Evolutionary conservation across 768 basidiomycete species (phyloP), one percentile per base, ranked within the genome.

Genomic region (Termitomyces sp.): DNA sequence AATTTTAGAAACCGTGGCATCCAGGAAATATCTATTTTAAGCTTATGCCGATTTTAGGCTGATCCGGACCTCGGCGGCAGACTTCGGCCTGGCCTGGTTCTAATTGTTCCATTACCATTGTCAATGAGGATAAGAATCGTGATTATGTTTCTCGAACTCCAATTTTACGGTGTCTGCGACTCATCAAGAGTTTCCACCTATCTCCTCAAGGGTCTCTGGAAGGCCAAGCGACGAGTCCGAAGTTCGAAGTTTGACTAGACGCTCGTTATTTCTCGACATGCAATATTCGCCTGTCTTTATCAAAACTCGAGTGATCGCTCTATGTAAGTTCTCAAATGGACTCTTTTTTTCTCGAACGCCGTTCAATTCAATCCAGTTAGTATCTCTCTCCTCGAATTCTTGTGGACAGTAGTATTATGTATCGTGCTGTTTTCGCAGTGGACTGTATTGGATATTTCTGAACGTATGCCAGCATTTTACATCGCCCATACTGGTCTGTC

Each of bases 321-420:
- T 69, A 49, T 62, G 68, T 69, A n/a, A 50, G 68, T 62, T 48
- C 26, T 23, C 33, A 28, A 30, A 14, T 26, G 31, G 26, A 5
- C 14, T 8, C 37, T 1, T 30, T 15, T 23, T 15, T 5, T 31
- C n/a, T 21, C 23, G 10, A 19, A 45, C 19, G 47, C 30, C 23
- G 4, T n/a, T 40, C 17, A 43, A 17, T 0, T 41, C 23, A 45
- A 45, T 35, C 35, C 28, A 85, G 83, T 70, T 1, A 69, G 72
- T 53, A 75, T 79, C 38, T 68, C 73, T 38, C 42, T 78, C 54
- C 58, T 77, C 17, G 75, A 77, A 63, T 70, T 84, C 56, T 50
- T 80, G 42, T 84, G 80, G 79, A 71, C 74, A 35, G 66, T 75
- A 17, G 57, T 82, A 51, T 63, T 83, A 35, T 82, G 70, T 49